Percentiles rank a stretch among this genome's conserved stretches.
phyloP scores from a whole-genome alignment of 208 protist genomes.

The Crithidia acanthocephali region DNA sequence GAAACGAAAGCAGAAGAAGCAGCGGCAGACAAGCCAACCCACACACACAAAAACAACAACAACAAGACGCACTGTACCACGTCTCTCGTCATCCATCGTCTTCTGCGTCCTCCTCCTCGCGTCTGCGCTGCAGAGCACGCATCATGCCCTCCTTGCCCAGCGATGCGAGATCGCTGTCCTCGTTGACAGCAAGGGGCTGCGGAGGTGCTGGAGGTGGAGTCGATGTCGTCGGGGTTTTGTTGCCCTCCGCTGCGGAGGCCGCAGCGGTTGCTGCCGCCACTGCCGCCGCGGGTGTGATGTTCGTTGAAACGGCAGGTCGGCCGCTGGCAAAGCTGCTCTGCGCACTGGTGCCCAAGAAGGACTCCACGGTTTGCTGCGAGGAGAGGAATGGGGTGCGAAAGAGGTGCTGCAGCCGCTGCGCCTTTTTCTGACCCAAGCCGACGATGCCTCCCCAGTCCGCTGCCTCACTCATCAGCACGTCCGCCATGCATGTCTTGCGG shows the following conservation, averaged over 20 bases:
- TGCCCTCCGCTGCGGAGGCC: neutral
- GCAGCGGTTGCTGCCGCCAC: neutral
- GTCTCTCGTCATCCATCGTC: neutral
- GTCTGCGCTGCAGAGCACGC: constrained; percentile 27
- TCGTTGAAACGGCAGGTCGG: neutral
- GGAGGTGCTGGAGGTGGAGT: neutral
- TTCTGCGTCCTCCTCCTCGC: constrained; percentile 41
- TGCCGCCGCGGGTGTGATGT: neutral
- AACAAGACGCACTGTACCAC: neutral
- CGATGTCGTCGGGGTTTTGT: neutral
- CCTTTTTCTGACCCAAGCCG: constrained; percentile 65
- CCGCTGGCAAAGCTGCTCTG: neutral
- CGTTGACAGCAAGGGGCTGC: too few relatives aligned
- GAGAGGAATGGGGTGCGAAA: constrained; percentile 61
- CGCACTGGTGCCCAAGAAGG: constrained; percentile 23
- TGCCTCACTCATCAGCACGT: constrained; percentile 49
- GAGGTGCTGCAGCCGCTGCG: constrained; percentile 49
- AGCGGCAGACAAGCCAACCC: neutral
- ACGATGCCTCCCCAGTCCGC: constrained; percentile 46
- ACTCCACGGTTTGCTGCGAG: constrained; percentile 43
- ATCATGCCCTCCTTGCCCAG: constrained; percentile 38
- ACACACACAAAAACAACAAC: constrained; percentile 1
- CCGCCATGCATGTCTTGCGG: constrained; percentile 52
- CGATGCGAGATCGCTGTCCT: neutral
- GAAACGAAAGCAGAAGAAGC: neutral